These are phyloP conservation scores for Selenicereus undatus DNA, from an alignment of 148 eudicot genomes.

Conservation along the genomic window DNA sequence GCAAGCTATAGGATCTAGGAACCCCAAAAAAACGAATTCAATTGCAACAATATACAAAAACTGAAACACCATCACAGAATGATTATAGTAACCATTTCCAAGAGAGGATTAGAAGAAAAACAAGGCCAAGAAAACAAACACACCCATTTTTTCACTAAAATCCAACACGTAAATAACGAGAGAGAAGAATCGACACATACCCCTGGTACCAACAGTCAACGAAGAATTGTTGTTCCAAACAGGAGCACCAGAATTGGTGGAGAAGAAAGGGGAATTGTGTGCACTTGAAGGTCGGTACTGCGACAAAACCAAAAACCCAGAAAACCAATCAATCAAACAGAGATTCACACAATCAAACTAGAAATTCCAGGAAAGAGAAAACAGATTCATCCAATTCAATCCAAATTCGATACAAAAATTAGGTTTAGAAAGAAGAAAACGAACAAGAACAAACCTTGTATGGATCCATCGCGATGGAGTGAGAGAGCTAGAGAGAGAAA, in stretches of 20 bases:
- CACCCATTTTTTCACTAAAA: not conserved
- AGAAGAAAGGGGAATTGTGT: constrained; percentile 52
- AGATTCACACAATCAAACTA: not conserved
- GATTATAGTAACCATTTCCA: not conserved
- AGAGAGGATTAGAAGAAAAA: not conserved
- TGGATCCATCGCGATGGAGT: constrained; percentile 49
- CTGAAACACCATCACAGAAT: not conserved
- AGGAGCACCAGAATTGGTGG: constrained; percentile 76
- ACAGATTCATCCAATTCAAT: not conserved
- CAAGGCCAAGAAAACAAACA: not conserved
- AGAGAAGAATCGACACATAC: constrained; percentile 22
- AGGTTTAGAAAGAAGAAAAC: not conserved
- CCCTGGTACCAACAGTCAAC: constrained; percentile 67
- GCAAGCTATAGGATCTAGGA: no score
- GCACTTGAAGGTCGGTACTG: constrained; percentile 74
- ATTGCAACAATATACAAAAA: not conserved
- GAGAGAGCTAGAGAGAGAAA: not conserved
- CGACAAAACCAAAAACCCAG: constrained; percentile 22
- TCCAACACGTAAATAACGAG: not conserved
- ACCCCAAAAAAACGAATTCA: not conserved
- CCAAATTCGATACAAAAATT: not conserved
- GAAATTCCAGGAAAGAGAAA: not conserved
- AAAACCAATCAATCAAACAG: constrained; percentile 8
- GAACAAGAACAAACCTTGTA: constrained; percentile 44
- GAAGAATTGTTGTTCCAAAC: constrained; percentile 76